These are phyloP conservation scores for Fusarium staphyleae DNA, from an alignment of 2,329 filamentous ascomycete species.

Conservation along the genomic window DNA sequence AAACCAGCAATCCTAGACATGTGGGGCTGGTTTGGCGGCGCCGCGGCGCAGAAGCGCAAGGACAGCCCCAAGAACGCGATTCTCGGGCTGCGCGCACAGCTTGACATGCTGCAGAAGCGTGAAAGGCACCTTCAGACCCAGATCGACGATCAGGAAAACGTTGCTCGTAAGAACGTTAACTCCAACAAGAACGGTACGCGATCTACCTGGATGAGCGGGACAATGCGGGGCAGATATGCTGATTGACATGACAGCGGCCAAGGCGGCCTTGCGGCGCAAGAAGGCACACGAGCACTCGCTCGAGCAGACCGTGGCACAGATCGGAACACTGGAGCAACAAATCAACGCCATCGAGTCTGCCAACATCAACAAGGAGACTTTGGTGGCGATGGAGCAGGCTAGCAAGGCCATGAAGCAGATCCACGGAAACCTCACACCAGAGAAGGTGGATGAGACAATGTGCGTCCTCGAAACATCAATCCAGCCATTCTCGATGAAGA, in stretches of 20 bases:
- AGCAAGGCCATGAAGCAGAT: slow-evolving; percentile 92
- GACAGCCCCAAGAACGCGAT: slow-evolving; percentile 98
- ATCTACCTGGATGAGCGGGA: neutral
- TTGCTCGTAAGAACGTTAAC: slow-evolving; percentile 85
- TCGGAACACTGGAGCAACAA: slow-evolving; percentile 91
- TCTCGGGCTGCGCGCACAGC: slow-evolving; percentile 81
- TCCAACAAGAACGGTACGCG: slow-evolving; percentile 88
- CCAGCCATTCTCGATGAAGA: neutral
- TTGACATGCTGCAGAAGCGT: slow-evolving; percentile 97
- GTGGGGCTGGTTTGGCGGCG: slow-evolving; percentile 93
- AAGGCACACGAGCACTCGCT: slow-evolving; percentile 92
- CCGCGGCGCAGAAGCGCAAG: slow-evolving; percentile 82
- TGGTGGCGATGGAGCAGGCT: slow-evolving; percentile 92
- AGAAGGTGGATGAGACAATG: slow-evolving; percentile 96
- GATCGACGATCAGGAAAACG: slow-evolving; percentile 89
- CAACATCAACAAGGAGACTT: slow-evolving; percentile 97
- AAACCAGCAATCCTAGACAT: slow-evolving; percentile 50
- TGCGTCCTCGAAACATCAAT: slow-evolving; percentile 55
- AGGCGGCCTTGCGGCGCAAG: slow-evolving; percentile 89
- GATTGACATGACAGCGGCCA: slow-evolving; percentile 70
- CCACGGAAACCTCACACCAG: slow-evolving; percentile 86
- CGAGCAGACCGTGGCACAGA: slow-evolving; percentile 88
- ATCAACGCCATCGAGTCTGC: slow-evolving; percentile 97
- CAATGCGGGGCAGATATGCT: slow-evolving; percentile 33
- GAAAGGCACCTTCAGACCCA: slow-evolving; percentile 90